Evolutionary conservation across 345 rosid species (phyloP).

Genomic region (Camelina hispida): DNA sequence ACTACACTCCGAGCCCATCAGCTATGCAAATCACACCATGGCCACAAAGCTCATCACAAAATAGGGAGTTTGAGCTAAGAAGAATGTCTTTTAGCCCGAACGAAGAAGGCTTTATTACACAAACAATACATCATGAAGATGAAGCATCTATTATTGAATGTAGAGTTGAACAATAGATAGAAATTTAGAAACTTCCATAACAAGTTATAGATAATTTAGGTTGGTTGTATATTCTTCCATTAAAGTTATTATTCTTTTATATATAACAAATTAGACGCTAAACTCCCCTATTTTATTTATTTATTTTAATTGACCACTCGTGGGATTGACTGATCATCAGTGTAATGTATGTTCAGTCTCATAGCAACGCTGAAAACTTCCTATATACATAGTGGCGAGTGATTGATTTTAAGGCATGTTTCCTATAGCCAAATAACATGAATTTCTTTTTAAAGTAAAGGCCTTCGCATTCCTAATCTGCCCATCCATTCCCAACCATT

Average conservation of each 20-base stretch:
- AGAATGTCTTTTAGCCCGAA: slow-evolving; percentile 4
- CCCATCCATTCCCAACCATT: not conserved
- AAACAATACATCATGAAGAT: slow-evolving; percentile 4
- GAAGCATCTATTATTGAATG: slow-evolving; percentile 14
- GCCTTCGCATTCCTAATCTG: too few species aligned
- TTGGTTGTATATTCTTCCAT: not conserved
- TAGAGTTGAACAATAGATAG: slow-evolving; percentile 1
- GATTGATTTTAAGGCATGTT: not conserved
- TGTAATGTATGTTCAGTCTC: not conserved
- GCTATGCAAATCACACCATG: slow-evolving; percentile 23
- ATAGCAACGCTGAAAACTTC: not conserved
- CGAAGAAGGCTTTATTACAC: slow-evolving; percentile 8
- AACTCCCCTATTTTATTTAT: too few species aligned
- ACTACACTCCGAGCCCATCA: slow-evolving; percentile 26
- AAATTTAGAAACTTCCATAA: not conserved
- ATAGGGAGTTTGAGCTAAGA: slow-evolving; percentile 36
- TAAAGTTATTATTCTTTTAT: not conserved
- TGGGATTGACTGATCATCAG: not conserved
- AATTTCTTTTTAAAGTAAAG: not conserved
- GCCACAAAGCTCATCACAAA: slow-evolving; percentile 28
- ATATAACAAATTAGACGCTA: not conserved
- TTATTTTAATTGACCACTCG: not conserved
- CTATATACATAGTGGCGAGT: not conserved
- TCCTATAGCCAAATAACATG: not conserved
- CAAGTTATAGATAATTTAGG: not conserved